A percentile compares a stretch with the other conserved stretches of the same genome.
These are phyloP conservation scores for Gentiana macrophylla DNA, from an alignment of 257 asterid genomes.

Conservation along the genomic window DNA sequence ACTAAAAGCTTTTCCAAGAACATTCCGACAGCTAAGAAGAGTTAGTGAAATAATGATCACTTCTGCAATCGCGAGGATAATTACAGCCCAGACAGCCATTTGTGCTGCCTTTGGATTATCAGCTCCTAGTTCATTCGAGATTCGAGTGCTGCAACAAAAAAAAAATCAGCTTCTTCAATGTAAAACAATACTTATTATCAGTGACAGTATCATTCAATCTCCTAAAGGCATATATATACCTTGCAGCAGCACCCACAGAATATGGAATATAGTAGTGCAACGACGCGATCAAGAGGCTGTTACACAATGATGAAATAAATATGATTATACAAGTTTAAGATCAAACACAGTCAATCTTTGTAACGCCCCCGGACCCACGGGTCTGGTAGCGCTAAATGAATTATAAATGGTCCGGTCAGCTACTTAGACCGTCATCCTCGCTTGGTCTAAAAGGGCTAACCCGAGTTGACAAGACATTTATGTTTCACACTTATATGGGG, in stretches of 20 bases:
- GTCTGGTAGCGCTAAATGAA: neutral
- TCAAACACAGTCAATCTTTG: neutral
- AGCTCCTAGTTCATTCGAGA: conserved; percentile 52
- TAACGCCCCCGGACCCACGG: neutral
- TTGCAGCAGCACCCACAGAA: conserved; percentile 56
- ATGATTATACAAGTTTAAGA: neutral
- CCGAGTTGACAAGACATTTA: too few relatives aligned
- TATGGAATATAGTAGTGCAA: conserved; percentile 46
- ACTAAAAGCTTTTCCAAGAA: conserved; percentile 44
- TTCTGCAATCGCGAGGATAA: conserved; percentile 30
- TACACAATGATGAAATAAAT: neutral
- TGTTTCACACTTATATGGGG: too few relatives aligned
- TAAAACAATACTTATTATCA: too few relatives aligned
- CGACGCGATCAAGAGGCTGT: conserved; percentile 43
- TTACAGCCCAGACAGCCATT: conserved; percentile 31
- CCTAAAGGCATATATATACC: conserved; percentile 18
- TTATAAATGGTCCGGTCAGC: too few relatives aligned
- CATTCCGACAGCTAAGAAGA: conserved; percentile 26
- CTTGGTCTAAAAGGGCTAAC: too few relatives aligned
- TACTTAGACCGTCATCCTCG: too few relatives aligned
- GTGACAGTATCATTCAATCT: too few relatives aligned
- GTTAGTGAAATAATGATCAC: conserved; percentile 23
- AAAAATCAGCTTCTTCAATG: too few relatives aligned
- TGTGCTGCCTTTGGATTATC: conserved; percentile 34
- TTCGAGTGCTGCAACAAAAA: conserved; percentile 33